Evolutionary conservation across 2,329 filamentous ascomycete species (phyloP), one percentile per base, ranked within the genome.

Genomic region (Davidsoniella virescens): DNA sequence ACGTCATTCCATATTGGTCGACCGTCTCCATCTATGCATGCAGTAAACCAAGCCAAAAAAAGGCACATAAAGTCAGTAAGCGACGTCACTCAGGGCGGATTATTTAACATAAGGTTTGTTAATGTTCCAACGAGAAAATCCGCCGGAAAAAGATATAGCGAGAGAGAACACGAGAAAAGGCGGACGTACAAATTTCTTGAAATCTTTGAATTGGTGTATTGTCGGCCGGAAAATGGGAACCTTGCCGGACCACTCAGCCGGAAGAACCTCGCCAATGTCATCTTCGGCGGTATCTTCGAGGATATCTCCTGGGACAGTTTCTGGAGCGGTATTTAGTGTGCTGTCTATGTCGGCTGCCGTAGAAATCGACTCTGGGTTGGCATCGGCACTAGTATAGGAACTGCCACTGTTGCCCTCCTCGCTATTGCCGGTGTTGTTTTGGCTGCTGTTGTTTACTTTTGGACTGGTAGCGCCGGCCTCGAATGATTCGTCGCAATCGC

Each of bases 151-250:
- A 29, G 23, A 38, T 49, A 51, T 9, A 43, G 12, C 29, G 40
- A 16, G 42, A 29, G 36, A 29, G 26, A 41, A 23, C n/a, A 25
- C 41, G 18, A n/a, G 18, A 29, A 26, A 7, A 42, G 26, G 26
- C 26, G 42, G 53, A 68, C 76, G 57, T 70, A 96, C 84, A 63
- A 93, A 96, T 62, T 77, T 78, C 67, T 90, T 84, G 65, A 98
- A 98, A 66, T 92, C 86, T 60, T 80, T 80, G 67, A 96, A 96
- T 66, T 98, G 87, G 55, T 83, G 76, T 86, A 95, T 94, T 53
- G 83, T 90, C 65, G 92, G 92, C 65, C 82, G 90, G 67, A 98
- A 98, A 54, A 98, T 83, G 7, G 92, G 90, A 36, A 98, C 84
- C 55, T 80, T 84, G 55, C 87, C 88, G 61, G 87, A 94, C 70